Evolutionary conservation across 495 filamentous ascomycete species (phyloP).

Genomic region (Amphirosellinia nigrospora): DNA sequence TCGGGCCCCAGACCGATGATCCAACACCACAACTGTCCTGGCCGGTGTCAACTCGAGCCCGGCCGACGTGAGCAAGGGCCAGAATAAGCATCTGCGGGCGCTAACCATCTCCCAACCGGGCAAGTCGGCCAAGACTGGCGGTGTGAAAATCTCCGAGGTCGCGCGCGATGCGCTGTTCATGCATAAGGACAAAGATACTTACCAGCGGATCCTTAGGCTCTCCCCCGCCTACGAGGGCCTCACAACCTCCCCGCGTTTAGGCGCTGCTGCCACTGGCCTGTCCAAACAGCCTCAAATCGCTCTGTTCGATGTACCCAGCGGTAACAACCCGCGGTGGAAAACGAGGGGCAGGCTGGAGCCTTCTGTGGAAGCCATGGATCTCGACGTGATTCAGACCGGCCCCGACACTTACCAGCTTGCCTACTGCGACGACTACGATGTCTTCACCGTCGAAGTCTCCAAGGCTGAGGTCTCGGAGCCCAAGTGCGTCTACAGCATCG

Average conservation of each 20-base stretch:
- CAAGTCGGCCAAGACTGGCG: slow-evolving; percentile 47
- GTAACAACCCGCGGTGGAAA: slow-evolving; percentile 61
- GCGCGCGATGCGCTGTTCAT: slow-evolving; percentile 70
- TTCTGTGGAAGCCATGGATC: slow-evolving; percentile 76
- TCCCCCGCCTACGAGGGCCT: slow-evolving; percentile 62
- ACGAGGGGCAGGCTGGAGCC: slow-evolving; percentile 71
- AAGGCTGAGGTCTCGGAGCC: slow-evolving; percentile 62
- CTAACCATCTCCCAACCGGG: slow-evolving; percentile 66
- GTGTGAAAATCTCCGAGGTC: slow-evolving; percentile 57
- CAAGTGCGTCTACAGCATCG: slow-evolving; percentile 64
- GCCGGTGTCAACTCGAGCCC: slow-evolving; percentile 88
- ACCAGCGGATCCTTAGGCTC: slow-evolving; percentile 78
- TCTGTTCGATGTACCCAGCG: slow-evolving; percentile 70
- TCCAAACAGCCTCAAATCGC: slow-evolving; percentile 76
- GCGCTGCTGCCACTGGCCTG: slow-evolving; percentile 75
- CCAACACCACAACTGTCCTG: slow-evolving; percentile 66
- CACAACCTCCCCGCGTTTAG: slow-evolving; percentile 58
- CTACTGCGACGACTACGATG: slow-evolving; percentile 80
- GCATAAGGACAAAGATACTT: slow-evolving; percentile 67
- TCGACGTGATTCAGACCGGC: slow-evolving; percentile 71
- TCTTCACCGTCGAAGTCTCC: slow-evolving; percentile 62
- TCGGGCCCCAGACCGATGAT: slow-evolving; percentile 61
- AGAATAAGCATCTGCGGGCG: slow-evolving; percentile 87
- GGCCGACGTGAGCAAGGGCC: slow-evolving; percentile 70
- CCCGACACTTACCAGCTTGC: slow-evolving; percentile 69